A percentile compares a stretch with the other conserved stretches of the same genome.
phyloP scores from a whole-genome alignment of 148 eudicot genomes.

The Rhododendron henanense region DNA sequence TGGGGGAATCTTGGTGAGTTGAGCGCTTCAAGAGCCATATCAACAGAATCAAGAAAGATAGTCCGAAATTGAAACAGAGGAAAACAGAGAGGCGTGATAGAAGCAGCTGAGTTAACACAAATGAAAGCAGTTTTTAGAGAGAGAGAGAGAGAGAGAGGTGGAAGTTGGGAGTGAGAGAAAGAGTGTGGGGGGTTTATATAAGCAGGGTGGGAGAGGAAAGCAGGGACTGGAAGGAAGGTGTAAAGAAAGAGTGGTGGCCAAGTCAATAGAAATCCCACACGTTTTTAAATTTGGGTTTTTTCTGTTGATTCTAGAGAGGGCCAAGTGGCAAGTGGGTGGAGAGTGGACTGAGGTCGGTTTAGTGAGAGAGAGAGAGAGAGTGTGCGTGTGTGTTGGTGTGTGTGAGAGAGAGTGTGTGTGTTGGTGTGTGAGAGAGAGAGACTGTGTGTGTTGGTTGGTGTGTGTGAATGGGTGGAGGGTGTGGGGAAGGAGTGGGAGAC shows the following conservation, averaged over 20 bases:
- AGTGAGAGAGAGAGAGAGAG: not conserved
- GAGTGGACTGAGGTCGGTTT: slow-evolving; percentile 3
- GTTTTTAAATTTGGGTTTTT: not conserved
- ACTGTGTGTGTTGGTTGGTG: not conserved
- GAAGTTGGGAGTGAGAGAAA: not conserved
- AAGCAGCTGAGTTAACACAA: not conserved
- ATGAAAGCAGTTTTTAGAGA: not conserved
- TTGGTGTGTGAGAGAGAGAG: not conserved
- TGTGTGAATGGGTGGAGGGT: slow-evolving; percentile 2
- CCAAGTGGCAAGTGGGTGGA: not conserved
- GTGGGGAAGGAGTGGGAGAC: not conserved
- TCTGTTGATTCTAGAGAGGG: not conserved
- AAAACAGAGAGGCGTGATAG: not conserved
- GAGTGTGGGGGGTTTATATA: not conserved
- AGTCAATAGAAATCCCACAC: not conserved
- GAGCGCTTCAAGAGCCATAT: slow-evolving; percentile 41
- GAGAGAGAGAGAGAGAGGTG: not conserved
- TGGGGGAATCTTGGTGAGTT: slow-evolving; percentile 31
- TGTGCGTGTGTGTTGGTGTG: not conserved
- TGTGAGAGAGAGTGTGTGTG: not conserved
- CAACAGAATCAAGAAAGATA: not conserved
- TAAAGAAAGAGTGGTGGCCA: not conserved
- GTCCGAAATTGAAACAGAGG: slow-evolving; percentile 5
- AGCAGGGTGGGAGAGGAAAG: not conserved
- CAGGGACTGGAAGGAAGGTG: not conserved